Conservation (phyloP, 1,284 basidiomycete genomes). For the Uromyces viciae-fabae region DNA sequence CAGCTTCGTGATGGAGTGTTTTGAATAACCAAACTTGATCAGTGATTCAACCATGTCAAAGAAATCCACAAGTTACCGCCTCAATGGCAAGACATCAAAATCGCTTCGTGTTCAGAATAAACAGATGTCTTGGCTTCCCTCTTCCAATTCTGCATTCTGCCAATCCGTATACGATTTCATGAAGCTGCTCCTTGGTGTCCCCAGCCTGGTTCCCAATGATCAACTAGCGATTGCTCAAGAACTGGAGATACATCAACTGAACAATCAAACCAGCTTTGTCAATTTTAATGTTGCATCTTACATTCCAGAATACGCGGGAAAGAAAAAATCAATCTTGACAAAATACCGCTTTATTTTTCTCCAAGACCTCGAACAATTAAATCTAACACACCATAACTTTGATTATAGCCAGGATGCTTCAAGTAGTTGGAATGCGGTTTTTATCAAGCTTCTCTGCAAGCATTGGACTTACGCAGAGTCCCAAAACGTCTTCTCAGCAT, state of each 20-base stretch:
- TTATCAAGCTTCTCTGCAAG: not conserved
- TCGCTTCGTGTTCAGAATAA: not conserved
- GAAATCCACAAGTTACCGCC: not conserved
- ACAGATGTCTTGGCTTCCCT: not conserved
- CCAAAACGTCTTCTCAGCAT: not conserved
- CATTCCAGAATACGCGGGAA: not conserved
- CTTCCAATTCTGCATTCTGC: not conserved
- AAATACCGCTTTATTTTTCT: not conserved
- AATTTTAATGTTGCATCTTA: not conserved
- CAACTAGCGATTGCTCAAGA: not conserved
- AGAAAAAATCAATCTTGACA: constrained; percentile 2
- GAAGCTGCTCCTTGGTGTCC: not conserved
- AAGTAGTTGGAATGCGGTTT: not conserved
- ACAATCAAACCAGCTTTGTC: not conserved
- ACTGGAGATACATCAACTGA: not conserved
- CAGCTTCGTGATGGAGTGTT: too few relatives aligned
- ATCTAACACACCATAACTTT: not conserved
- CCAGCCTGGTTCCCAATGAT: not conserved
- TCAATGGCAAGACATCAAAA: not conserved
- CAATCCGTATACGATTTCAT: constrained; percentile 10
- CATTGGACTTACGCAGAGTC: not conserved
- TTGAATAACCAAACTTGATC: too few relatives aligned
- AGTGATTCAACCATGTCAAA: not conserved
- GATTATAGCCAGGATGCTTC: not conserved
- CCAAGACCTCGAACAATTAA: not conserved